Evolutionary conservation across 2,329 filamentous ascomycete genomes (phyloP).

Genomic region (Parascedosporium putredinis): DNA sequence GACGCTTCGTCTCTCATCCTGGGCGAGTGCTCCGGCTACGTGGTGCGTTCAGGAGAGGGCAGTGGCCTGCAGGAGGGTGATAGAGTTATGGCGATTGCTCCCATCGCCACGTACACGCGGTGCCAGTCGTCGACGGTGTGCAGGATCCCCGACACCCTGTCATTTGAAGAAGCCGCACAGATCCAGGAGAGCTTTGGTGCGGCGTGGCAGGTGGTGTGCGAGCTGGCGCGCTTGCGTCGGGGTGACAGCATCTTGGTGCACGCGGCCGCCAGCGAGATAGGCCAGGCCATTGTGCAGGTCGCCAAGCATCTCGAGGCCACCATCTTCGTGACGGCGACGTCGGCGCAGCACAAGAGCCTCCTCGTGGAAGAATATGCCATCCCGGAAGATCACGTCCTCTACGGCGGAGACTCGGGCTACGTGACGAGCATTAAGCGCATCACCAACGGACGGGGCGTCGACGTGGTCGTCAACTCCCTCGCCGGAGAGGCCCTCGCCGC

Average conservation of each 20-base stretch:
- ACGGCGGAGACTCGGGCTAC: conserved; percentile 18
- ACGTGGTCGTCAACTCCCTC: conserved; percentile 24
- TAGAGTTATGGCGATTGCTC: too few species aligned
- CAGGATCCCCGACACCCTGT: too few species aligned
- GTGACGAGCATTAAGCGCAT: conserved; percentile 14
- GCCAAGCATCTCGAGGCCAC: conserved; percentile 16
- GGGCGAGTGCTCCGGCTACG: too few species aligned
- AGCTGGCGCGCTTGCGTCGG: conserved; percentile 17
- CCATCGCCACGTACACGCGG: too few species aligned
- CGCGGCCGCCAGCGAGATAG: conserved; percentile 20
- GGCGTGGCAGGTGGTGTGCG: conserved; percentile 12
- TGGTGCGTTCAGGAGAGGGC: too few species aligned
- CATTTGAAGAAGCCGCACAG: conserved; percentile 22
- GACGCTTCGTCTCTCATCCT: too few species aligned
- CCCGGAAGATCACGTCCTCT: conserved; percentile 21
- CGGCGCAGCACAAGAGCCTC: conserved; percentile 19
- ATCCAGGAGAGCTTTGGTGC: conserved; percentile 13
- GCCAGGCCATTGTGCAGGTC: conserved; percentile 21
- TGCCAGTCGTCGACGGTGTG: too few species aligned
- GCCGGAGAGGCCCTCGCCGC: conserved; percentile 19
- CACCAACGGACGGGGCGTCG: conserved; percentile 21
- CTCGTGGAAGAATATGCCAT: conserved; percentile 19
- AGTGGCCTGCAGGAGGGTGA: too few species aligned
- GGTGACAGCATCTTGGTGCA: conserved; percentile 25
- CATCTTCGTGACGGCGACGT: conserved; percentile 23